Conservation (phyloP, 2,329 filamentous ascomycete genomes). For the Atkinsonella texensis region DNA sequence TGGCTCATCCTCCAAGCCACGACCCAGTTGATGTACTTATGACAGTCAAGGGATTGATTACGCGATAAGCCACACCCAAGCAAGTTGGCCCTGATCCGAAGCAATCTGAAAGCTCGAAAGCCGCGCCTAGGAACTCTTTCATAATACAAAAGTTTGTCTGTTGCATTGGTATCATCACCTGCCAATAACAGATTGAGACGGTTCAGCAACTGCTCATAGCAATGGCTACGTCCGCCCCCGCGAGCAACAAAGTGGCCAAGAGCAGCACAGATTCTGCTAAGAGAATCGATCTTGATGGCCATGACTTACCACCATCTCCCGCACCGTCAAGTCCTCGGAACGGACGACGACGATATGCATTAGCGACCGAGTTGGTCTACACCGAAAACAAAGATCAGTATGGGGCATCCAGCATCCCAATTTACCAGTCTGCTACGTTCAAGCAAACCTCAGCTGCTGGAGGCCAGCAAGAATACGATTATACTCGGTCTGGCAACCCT, state of each 20-base stretch:
- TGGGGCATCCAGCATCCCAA: slow-evolving; percentile 88
- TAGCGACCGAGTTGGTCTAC: slow-evolving; percentile 93
- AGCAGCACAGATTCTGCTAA: slow-evolving; percentile 17
- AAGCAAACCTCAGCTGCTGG: slow-evolving; percentile 76
- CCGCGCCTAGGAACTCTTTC: not conserved
- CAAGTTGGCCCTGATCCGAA: not conserved
- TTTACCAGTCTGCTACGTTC: slow-evolving; percentile 98
- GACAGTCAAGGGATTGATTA: too few relatives aligned
- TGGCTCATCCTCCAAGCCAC: too few relatives aligned
- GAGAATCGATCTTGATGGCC: slow-evolving; percentile 68
- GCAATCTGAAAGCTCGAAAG: not conserved
- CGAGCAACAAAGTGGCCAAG: not conserved
- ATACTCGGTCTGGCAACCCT: slow-evolving; percentile 94
- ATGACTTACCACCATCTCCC: slow-evolving; percentile 80
- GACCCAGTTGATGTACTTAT: too few relatives aligned
- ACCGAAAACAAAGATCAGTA: slow-evolving; percentile 96
- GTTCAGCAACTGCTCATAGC: not conserved
- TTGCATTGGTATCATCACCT: not conserved
- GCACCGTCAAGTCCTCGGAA: slow-evolving; percentile 82
- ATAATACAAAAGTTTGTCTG: not conserved
- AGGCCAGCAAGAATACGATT: slow-evolving; percentile 85
- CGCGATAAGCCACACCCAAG: not conserved
- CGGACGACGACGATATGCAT: slow-evolving; percentile 72
- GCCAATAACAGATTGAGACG: not conserved
- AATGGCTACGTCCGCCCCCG: slow-evolving; percentile 1